Percentiles rank a stretch among this genome's conserved stretches.
Conservation (phyloP, 1,284 basidiomycete species). For the Coniophora puteana region DNA sequence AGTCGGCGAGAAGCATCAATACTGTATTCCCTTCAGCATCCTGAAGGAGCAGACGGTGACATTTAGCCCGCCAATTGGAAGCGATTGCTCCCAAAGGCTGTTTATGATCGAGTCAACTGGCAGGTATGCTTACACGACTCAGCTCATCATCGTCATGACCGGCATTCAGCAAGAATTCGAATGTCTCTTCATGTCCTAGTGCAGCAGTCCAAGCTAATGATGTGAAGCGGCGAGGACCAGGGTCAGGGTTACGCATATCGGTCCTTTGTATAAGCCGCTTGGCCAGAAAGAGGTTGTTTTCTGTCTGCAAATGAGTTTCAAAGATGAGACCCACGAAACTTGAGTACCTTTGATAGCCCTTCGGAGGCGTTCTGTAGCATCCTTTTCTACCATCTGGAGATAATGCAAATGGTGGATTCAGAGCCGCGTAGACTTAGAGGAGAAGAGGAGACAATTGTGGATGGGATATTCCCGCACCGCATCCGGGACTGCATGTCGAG, state of each 20-base stretch:
- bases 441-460: constrained; percentile 22
- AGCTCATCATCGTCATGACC: constrained; percentile 91
- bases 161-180: constrained; percentile 78
- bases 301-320: constrained; percentile 38
- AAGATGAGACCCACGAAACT: constrained; percentile 13
- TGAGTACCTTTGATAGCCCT: constrained; percentile 72
- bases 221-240: constrained; percentile 69
- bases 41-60: constrained; percentile 37
- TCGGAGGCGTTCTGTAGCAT: constrained; percentile 68
- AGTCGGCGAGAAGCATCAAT: constrained; percentile 81
- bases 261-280: constrained; percentile 76
- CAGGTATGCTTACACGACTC: constrained; percentile 64
- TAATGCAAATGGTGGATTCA: constrained; percentile 15
- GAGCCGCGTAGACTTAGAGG: constrained; percentile 13
- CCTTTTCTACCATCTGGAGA: constrained; percentile 72
- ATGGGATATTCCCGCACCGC: too few species aligned
- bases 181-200: constrained; percentile 83
- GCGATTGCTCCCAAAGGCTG: constrained; percentile 9
- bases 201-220: constrained; percentile 87
- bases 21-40: constrained; percentile 89
- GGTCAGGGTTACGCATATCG: constrained; percentile 87
- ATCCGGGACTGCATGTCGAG: too few species aligned
- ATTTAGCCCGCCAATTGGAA: too few species aligned
- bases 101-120: constrained; percentile 2
- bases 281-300: constrained; percentile 90